phyloP scores from a whole-genome alignment of 225 moss, liverwort and hornwort genomes.

The Sphagnum contortum region DNA sequence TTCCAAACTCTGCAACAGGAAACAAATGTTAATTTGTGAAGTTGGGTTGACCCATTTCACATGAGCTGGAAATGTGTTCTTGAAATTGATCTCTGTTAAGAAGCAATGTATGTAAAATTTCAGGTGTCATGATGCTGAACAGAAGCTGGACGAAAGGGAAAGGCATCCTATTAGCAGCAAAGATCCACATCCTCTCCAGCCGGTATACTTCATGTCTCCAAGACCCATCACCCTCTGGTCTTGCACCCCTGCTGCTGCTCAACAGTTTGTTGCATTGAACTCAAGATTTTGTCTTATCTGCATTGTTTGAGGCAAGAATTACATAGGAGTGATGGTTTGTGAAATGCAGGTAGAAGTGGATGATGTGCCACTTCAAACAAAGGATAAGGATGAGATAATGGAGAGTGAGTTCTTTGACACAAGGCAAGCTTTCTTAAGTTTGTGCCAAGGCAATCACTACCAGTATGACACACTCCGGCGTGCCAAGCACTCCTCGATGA shows the following conservation, averaged over 20 bases:
- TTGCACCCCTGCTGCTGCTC: too few species aligned
- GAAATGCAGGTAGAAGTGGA: constrained; percentile 56
- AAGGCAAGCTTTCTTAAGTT: constrained; percentile 92
- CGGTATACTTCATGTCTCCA: constrained; percentile 13
- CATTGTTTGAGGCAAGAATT: too few species aligned
- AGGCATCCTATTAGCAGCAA: constrained; percentile 63
- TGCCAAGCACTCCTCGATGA: constrained; percentile 98
- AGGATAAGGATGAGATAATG: constrained; percentile 97
- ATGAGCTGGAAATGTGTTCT: too few species aligned
- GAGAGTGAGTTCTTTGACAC: constrained; percentile 99
- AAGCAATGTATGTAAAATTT: too few species aligned
- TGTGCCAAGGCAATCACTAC: constrained; percentile 98
- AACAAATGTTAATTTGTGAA: too few species aligned
- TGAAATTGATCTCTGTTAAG: too few species aligned
- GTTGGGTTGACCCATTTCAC: too few species aligned
- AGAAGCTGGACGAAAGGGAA: constrained; percentile 74
- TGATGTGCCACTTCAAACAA: constrained; percentile 70
- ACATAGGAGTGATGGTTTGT: not conserved
- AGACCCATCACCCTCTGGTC: too few species aligned
- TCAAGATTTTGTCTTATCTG: too few species aligned
- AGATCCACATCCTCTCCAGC: constrained; percentile 51
- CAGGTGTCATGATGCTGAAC: constrained; percentile 77
- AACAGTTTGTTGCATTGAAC: too few species aligned
- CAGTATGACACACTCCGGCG: constrained; percentile 95
- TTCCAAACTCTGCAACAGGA: too few species aligned